A percentile compares a stretch with the other conserved stretches of the same genome.
phyloP scores from a whole-genome alignment of 1,284 basidiomycete genomes.

The Cutaneotrichosporon mucoides region DNA sequence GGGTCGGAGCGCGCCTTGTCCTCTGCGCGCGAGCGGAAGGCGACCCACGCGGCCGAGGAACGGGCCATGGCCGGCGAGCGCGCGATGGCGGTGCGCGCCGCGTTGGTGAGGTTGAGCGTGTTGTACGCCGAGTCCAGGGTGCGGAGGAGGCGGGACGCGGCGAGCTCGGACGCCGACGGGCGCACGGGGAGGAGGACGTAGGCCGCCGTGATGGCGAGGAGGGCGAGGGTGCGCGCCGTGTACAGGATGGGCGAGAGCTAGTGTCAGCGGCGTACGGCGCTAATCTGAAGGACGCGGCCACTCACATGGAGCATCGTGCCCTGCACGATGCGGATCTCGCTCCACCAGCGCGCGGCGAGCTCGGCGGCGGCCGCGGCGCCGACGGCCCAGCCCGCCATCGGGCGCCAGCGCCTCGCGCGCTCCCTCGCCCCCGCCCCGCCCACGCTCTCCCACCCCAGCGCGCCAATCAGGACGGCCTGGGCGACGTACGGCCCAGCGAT shows the following conservation, averaged over 20 bases:
- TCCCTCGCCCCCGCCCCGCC: constrained; percentile 13
- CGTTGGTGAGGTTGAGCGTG: constrained; percentile 20
- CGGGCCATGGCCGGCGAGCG: constrained; percentile 12
- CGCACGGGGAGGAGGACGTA: constrained; percentile 33
- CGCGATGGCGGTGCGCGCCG: constrained; percentile 20
- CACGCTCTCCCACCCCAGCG: constrained; percentile 20
- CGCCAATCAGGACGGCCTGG: constrained; percentile 25
- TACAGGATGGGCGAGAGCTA: constrained; percentile 31
- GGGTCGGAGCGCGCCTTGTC: constrained; percentile 4
- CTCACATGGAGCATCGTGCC: constrained; percentile 36
- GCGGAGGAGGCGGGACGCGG: not conserved
- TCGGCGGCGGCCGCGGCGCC: constrained; percentile 13
- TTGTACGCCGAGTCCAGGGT: constrained; percentile 13
- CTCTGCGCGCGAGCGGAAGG: not conserved
- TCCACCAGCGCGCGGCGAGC: constrained; percentile 19
- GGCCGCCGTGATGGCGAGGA: constrained; percentile 25
- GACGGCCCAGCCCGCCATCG: constrained; percentile 21
- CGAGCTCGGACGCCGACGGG: not conserved
- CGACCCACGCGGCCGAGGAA: not conserved
- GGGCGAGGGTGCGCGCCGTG: constrained; percentile 22
- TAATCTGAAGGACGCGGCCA: not conserved
- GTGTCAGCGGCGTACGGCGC: not conserved
- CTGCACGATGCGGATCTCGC: constrained; percentile 25
- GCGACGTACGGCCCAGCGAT: constrained; percentile 26
- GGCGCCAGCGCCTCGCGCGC: constrained; percentile 23